Conservation (phyloP, 805 yeast genomes). For the Yarrowia bubula region DNA sequence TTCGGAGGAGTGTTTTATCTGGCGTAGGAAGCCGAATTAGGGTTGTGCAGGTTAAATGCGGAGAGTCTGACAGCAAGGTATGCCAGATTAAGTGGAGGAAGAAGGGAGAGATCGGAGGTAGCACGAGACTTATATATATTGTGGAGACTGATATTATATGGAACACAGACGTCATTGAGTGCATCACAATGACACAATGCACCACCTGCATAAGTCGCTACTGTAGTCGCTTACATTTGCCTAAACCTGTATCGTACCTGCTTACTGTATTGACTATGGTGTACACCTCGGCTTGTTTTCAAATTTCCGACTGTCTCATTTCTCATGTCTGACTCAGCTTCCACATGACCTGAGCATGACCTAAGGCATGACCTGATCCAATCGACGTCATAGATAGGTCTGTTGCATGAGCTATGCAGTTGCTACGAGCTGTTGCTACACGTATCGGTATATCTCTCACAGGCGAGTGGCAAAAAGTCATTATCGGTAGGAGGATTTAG, state of each 20-base stretch:
- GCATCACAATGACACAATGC: no score
- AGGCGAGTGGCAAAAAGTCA: neutral
- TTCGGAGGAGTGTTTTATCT: conserved; percentile 8
- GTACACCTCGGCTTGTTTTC: no score
- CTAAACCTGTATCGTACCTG: no score
- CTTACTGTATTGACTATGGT: no score
- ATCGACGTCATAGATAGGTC: conserved; percentile 1
- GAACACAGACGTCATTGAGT: no score
- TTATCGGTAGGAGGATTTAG: no score
- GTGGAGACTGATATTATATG: neutral
- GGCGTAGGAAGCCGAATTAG: conserved; percentile 2
- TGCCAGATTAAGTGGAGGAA: neutral
- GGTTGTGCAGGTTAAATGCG: conserved; percentile 22
- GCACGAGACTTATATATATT: neutral
- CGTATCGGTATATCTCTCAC: neutral
- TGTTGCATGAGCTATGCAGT: neutral
- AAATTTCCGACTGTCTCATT: neutral
- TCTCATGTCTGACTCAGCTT: neutral
- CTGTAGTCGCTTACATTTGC: no score
- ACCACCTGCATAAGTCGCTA: no score
- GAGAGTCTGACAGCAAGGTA: conserved; percentile 24
- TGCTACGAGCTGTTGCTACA: no score
- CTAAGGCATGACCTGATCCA: conserved; percentile 10
- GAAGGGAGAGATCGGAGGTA: neutral
- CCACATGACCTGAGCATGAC: no score